These are phyloP conservation scores for Rhododendron mucronatum DNA, from an alignment of 148 eudicot species.

Conservation along the genomic window DNA sequence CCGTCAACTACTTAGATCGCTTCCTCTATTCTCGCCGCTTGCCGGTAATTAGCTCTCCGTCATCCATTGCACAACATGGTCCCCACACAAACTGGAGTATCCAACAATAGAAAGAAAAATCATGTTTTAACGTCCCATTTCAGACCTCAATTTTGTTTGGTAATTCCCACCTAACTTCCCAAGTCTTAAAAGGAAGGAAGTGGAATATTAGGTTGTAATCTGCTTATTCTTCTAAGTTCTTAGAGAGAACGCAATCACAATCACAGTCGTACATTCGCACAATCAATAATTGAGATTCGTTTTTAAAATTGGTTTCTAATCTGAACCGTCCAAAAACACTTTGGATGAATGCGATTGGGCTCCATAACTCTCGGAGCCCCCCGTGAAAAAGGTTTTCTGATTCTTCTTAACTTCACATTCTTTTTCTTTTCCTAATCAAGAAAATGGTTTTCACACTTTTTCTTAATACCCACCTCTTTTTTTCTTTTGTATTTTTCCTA, in stretches of 20 bases:
- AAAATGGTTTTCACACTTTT: neutral
- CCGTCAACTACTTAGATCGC: slow-evolving; percentile 82
- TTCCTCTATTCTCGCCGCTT: slow-evolving; percentile 53
- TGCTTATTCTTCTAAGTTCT: too few relatives aligned
- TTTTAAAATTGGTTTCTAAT: too few relatives aligned
- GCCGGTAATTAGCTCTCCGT: slow-evolving; percentile 51
- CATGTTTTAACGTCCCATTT: neutral
- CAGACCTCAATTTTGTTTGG: neutral
- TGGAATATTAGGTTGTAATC: neutral
- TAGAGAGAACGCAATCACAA: too few relatives aligned
- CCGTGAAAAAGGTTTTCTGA: too few relatives aligned
- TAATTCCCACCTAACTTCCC: neutral
- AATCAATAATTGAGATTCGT: too few relatives aligned
- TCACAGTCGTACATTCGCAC: too few relatives aligned
- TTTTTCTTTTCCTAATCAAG: neutral
- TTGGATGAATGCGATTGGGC: too few relatives aligned
- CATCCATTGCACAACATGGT: neutral
- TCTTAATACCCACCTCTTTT: neutral
- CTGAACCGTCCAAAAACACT: too few relatives aligned
- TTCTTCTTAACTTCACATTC: neutral
- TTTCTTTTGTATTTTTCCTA: neutral
- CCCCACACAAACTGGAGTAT: neutral
- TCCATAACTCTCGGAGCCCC: too few relatives aligned
- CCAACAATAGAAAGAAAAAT: neutral
- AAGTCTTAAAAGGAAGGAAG: neutral